Percentiles rank a stretch among this genome's conserved stretches.
Conservation (phyloP, 192 early-diverging fungal genomes). For the Chytriomyces confervae region DNA sequence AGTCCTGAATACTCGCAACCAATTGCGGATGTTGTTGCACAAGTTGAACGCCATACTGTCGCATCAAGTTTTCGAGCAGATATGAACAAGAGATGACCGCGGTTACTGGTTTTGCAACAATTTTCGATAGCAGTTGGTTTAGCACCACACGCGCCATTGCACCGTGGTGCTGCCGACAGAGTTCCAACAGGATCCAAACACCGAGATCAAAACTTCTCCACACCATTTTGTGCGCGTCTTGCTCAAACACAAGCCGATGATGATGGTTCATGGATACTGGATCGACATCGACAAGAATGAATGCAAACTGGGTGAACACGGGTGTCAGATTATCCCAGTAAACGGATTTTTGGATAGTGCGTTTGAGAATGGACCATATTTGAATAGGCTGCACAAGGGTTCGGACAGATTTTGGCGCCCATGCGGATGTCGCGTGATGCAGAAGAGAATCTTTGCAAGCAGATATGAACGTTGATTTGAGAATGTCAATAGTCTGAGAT, state of each 20-base stretch:
- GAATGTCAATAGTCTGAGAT: neutral
- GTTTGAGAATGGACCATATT: conserved; percentile 15
- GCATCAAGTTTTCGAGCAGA: no score
- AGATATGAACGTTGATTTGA: neutral
- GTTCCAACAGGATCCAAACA: conserved; percentile 8
- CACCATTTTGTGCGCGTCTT: neutral
- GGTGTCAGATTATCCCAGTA: conserved; percentile 22
- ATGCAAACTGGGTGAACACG: conserved; percentile 1
- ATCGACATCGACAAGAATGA: conserved; percentile 1
- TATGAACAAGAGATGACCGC: no score
- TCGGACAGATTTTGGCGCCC: neutral
- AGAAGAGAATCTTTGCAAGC: conserved; percentile 22
- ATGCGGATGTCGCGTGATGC: neutral
- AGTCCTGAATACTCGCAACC: conserved; percentile 12
- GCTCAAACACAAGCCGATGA: neutral
- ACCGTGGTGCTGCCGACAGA: neutral
- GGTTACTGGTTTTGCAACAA: no score
- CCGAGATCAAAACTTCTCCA: conserved; percentile 26
- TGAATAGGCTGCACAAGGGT: neutral
- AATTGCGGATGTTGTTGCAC: neutral
- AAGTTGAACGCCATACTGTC: no score
- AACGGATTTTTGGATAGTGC: conserved; percentile 21
- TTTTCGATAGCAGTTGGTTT: no score
- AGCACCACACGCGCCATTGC: neutral
- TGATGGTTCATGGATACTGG: neutral